Base-by-base conservation (phyloP, 1,284 basidiomycete genomes). In the Violaceomyces palustris region DNA sequence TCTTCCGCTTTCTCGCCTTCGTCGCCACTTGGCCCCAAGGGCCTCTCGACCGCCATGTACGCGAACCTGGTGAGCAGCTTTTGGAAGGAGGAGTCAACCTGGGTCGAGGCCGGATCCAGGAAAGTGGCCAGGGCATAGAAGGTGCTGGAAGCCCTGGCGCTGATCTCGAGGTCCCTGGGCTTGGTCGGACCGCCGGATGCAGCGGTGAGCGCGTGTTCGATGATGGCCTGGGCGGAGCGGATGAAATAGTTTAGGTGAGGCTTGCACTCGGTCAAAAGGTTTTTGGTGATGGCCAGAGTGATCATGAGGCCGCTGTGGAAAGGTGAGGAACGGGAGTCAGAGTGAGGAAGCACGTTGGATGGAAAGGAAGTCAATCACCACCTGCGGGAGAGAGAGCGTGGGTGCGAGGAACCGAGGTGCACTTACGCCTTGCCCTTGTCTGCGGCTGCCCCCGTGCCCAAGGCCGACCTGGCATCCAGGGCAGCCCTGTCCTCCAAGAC, bases 71-170 rank as follows among this genome's bases (percentile, higher is more conserved):
- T 75, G 29, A 96, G 77, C 22, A 84, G 80, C 3, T 78, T 78
- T 0, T 87, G 87, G 41, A 59, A 53, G 27, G 32, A 46, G 57
- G 81, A 80, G 67, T 92, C 88, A 22, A 85, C 81, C 34, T 86
- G 0, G 6, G 55, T 48, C 35, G 55, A 54, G 21, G 61, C 43
- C 21, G 89, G 88, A 61, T 91, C 85, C 7, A 90, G 88, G 64
- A 85, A 93, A 6, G 88, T 91, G n/a, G 88, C 85, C 81, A 90
- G 90, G 0, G 89, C 85, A 11, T 85, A 86, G 67, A 97, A 92
- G 50, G 89, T 81, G 65, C 81, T 85, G 8, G 89, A 88, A 6
- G 87, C 83, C 61, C 88, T 82, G 2, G 87, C 86, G 39, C 82
- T 79, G 21, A 96, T 81, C 72, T 96, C 93, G 23, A 92, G 75